Base-by-base conservation (phyloP, 1,284 basidiomycete species). In the Malassezia dermatis region DNA sequence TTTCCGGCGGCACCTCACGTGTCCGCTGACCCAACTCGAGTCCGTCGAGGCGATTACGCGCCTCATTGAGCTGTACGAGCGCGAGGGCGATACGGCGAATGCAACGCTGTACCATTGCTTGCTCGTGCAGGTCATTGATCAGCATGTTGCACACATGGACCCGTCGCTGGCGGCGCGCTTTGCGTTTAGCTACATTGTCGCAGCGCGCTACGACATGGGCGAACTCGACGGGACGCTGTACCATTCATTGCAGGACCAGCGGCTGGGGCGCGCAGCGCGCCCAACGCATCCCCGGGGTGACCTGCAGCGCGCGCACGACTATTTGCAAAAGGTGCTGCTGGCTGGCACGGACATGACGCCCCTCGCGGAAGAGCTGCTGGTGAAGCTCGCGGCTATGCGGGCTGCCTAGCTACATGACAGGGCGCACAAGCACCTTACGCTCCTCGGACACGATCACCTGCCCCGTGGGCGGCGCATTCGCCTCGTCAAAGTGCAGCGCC, bases 121-220 rank as follows among this genome's bases (percentile, higher is more conserved):
- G 2, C 62, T 73, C 12, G 69, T 71, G 15, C 64, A 70, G 44
- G 60, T 71, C 11, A 63, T 73, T 11, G 69, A 66, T 26, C 51
- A 56, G 3, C 48, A 47, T 24, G 44, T 59, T 48, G 49, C 59
- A 1, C 61, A 61, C 1, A 50, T 59, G 40, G 68, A 71, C 40
- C 57, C 66, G 7, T 60, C 62, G 37, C 58, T 66, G 12, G 56
- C 69, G 6, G 64, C 62, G 8, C 51, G 66, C 2, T 71, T 62
- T 42, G 69, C 60, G 4, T 53, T 59, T 4, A 64, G 61, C 31
- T 73, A 69, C 55, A 59, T 73, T 43, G 62, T 70, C 19, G 67
- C 69, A 17, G 69, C 70, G 4, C 60, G 63, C 26, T 71, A 59
- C 59, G 69, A 71, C 57, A 71, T 73, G 70, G 69, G 70, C 30